phyloP scores from a whole-genome alignment of 345 rosid genomes.

The Acer saccharum region DNA sequence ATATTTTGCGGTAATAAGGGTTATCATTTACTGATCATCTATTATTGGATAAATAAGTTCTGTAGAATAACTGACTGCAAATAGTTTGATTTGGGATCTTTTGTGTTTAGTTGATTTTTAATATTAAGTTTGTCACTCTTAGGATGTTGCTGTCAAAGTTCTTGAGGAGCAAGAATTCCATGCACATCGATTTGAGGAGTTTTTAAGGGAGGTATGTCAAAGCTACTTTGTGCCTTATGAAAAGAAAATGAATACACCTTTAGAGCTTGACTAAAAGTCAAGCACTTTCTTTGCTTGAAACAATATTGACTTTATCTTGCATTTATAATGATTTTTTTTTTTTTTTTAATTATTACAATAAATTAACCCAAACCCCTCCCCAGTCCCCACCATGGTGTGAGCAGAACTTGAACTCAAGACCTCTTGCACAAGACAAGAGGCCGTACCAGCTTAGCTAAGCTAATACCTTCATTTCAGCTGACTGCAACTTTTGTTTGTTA shows the following conservation, averaged over 20 bases:
- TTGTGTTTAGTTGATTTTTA: background rate
- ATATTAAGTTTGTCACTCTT: constrained; percentile 17
- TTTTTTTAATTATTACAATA: too few species aligned
- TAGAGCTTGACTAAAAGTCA: background rate
- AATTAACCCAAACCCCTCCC: background rate
- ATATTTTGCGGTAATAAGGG: background rate
- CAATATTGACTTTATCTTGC: background rate
- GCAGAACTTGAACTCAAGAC: background rate
- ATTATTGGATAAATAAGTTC: background rate
- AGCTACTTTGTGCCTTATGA: constrained; percentile 12
- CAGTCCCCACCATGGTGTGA: background rate
- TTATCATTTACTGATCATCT: background rate
- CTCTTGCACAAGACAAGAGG: background rate
- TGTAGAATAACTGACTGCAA: background rate
- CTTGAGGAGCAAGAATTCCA: constrained; percentile 55
- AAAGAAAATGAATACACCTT: background rate
- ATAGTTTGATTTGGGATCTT: background rate
- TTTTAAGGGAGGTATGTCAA: constrained; percentile 48
- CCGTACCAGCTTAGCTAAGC: background rate
- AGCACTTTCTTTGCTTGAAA: constrained; percentile 3
- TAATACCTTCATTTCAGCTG: background rate
- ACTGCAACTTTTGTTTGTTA: constrained; percentile 16
- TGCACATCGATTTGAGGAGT: constrained; percentile 42
- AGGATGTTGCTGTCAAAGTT: constrained; percentile 70
- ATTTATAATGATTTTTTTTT: background rate